A percentile compares a stretch with the other conserved stretches of the same genome.
Conservation (phyloP, 192 early-diverging fungal genomes). For the Entomortierella beljakovae region DNA sequence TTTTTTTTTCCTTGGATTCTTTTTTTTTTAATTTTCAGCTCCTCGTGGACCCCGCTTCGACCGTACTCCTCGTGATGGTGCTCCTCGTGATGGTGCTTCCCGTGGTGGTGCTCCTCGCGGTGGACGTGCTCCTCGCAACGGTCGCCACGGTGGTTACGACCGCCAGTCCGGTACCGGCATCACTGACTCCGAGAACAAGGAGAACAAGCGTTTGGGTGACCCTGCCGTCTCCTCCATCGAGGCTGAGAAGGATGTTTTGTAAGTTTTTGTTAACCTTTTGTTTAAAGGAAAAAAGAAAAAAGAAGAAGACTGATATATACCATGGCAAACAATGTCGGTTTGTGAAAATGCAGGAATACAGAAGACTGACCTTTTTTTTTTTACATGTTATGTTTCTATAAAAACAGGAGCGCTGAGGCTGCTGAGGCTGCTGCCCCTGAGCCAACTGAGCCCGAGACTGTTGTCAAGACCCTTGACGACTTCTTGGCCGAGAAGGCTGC, state of each 20-base stretch:
- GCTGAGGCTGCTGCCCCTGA: conserved; percentile 63
- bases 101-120: conserved; percentile 60
- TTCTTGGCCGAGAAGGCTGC: conserved; percentile 82
- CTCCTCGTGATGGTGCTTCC: conserved; percentile 49
- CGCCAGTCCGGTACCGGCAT: conserved; percentile 86
- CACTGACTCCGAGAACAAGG: conserved; percentile 91
- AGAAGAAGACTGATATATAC: too few species aligned
- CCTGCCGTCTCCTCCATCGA: conserved; percentile 67
- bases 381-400: neutral
- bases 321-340: too few species aligned
- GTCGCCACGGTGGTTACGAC: conserved; percentile 78
- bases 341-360: too few species aligned
- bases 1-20: neutral
- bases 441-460: conserved; percentile 72
- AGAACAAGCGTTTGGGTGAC: conserved; percentile 87
- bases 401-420: conserved; percentile 35
- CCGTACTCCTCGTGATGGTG: conserved; percentile 53
- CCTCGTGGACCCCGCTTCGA: conserved; percentile 54
- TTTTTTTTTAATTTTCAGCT: conserved; percentile 17
- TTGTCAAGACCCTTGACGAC: conserved; percentile 88
- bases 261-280: conserved; percentile 27
- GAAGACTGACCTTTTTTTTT: neutral
- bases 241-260: conserved; percentile 65
- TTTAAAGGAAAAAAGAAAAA: neutral
- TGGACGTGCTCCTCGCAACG: conserved; percentile 55